Evolutionary conservation across 1,284 basidiomycete genomes (phyloP).

Genomic region (Leucoagaricus sp.): DNA sequence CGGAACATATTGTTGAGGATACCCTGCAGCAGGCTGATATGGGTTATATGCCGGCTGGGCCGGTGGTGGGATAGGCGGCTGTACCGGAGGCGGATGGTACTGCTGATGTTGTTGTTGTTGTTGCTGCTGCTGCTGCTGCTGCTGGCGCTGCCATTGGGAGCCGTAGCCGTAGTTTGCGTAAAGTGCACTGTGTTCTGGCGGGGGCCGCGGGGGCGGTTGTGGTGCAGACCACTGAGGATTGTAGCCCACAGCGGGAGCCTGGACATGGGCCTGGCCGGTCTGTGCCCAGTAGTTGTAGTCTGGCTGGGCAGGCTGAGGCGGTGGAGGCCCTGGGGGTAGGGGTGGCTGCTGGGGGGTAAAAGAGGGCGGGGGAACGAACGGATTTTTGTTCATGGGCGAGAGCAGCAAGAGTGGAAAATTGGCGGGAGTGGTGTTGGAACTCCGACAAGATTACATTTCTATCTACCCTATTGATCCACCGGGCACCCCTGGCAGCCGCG

Average conservation of each 20-base stretch:
- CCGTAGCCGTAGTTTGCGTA: slow-evolving; percentile 88
- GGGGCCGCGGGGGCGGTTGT: slow-evolving; percentile 55
- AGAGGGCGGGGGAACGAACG: slow-evolving; percentile 67
- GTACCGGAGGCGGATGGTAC: slow-evolving; percentile 51
- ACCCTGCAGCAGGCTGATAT: slow-evolving; percentile 72
- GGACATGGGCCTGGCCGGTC: slow-evolving; percentile 39
- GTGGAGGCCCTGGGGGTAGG: slow-evolving; percentile 76
- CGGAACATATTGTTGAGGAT: slow-evolving; percentile 67
- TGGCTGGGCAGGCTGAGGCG: slow-evolving; percentile 62
- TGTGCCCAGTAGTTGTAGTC: slow-evolving; percentile 79
- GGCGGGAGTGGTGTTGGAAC: slow-evolving; percentile 22
- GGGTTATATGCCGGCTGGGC: slow-evolving; percentile 70
- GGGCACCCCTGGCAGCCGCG: slow-evolving; percentile 55
- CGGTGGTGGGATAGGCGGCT: slow-evolving; percentile 40
- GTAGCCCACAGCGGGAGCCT: slow-evolving; percentile 50
- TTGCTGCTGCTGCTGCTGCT: slow-evolving; percentile 54
- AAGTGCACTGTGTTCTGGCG: slow-evolving; percentile 72
- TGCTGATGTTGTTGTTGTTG: slow-evolving; percentile 46
- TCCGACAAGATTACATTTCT: slow-evolving; percentile 23
- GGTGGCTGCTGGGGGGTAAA: slow-evolving; percentile 74
- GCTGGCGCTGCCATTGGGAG: slow-evolving; percentile 66
- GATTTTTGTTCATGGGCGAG: slow-evolving; percentile 70
- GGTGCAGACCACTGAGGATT: slow-evolving; percentile 66
- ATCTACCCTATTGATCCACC: slow-evolving; percentile 10
- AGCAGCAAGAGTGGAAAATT: not conserved